Conservation (phyloP, 2,329 filamentous ascomycete genomes). For the Kalaharituber pfeilii region DNA sequence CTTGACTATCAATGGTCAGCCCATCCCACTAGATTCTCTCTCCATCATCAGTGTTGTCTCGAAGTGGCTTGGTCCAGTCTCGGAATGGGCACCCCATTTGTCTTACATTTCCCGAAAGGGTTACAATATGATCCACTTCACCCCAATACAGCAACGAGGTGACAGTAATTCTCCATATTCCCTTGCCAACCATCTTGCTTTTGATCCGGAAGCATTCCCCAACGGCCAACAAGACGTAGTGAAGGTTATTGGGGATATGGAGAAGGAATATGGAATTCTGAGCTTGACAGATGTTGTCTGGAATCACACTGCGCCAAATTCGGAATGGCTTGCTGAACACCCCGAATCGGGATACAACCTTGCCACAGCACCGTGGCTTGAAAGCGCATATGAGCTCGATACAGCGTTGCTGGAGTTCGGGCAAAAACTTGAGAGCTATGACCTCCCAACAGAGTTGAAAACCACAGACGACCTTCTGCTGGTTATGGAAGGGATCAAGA, state of each 20-base stretch:
- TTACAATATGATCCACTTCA: conserved; percentile 99
- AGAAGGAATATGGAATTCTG: conserved; percentile 66
- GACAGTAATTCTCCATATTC: conserved; percentile 94
- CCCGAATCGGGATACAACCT: conserved; percentile 93
- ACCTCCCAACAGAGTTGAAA: conserved; percentile 57
- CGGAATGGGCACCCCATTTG: conserved; percentile 79
- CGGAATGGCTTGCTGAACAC: conserved; percentile 81
- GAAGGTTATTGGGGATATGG: conserved; percentile 60
- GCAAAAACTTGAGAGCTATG: conserved; percentile 44
- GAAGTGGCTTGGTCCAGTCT: conserved; percentile 89
- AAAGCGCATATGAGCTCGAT: conserved; percentile 46
- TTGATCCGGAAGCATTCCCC: conserved; percentile 68
- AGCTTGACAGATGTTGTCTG: conserved; percentile 91
- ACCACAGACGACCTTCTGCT: conserved; percentile 53
- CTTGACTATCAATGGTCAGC: conserved; percentile 53
- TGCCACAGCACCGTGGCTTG: conserved; percentile 64
- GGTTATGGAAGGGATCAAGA: conserved; percentile 73
- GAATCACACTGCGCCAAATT: conserved; percentile 95
- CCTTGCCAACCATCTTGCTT: conserved; percentile 76
- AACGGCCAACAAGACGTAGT: conserved; percentile 68
- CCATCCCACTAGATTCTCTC: conserved; percentile 67
- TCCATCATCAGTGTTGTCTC: conserved; percentile 88
- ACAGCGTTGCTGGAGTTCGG: conserved; percentile 50
- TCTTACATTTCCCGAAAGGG: conserved; percentile 73
- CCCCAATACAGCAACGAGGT: conserved; percentile 74